Evolutionary conservation across 805 yeast genomes (phyloP).

Genomic region (Suhomyces pyralidae): DNA sequence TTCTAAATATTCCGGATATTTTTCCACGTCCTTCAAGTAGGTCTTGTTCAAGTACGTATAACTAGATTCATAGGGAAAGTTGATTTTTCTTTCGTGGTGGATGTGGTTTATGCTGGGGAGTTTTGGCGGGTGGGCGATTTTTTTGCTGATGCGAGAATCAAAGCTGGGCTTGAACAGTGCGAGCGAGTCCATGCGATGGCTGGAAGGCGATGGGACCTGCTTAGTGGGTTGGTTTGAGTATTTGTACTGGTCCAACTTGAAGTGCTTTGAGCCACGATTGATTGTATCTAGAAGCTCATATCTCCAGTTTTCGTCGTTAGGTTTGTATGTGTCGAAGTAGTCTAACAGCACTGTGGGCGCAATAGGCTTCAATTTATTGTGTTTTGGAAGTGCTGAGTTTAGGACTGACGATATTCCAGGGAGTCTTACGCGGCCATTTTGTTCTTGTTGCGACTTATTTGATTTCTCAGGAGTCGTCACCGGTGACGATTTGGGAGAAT

Average conservation of each 20-base stretch:
- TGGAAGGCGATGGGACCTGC: not conserved
- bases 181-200: constrained; percentile 3
- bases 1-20: constrained; percentile 47
- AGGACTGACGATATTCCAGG: constrained; percentile 39
- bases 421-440: constrained; percentile 13
- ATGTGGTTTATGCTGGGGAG: constrained; percentile 16
- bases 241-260: constrained; percentile 27
- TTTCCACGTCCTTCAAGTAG: constrained; percentile 47
- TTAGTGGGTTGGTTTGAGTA: constrained; percentile 19
- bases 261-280: constrained; percentile 20
- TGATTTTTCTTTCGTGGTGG: constrained; percentile 33
- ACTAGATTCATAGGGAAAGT: constrained; percentile 54
- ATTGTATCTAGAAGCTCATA: constrained; percentile 38
- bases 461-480: constrained; percentile 12
- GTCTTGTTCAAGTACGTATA: constrained; percentile 49
- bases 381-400: constrained; percentile 16
- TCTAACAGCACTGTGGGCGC: constrained; percentile 43
- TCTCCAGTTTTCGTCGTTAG: constrained; percentile 44
- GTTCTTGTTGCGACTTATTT: not conserved
- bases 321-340: constrained; percentile 44
- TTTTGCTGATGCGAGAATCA: constrained; percentile 35
- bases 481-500: constrained; percentile 19
- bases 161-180: constrained; percentile 29
- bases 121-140: constrained; percentile 17
- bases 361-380: constrained; percentile 28